Base-by-base conservation (phyloP, 331 rosid species). In the Rosa hybrid region DNA sequence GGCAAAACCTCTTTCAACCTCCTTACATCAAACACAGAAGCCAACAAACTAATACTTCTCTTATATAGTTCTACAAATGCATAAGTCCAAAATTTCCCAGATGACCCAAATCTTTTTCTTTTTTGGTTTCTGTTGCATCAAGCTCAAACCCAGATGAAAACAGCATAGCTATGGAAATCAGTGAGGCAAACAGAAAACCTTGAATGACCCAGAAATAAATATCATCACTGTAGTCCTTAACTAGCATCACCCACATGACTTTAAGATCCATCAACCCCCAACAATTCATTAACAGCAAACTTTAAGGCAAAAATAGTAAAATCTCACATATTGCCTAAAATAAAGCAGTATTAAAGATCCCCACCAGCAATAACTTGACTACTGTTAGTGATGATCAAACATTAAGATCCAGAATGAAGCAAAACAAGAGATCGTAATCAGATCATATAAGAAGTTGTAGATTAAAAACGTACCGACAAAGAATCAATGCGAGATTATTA, bases 381-480 rank as follows among this genome's bases (percentile, higher is more conserved):
- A 14, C 45, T 18, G 45, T 60, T n/a, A 72, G 38, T 56, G 50
- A 20, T 74, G 68, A 74, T 39, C 54, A 74, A 56, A 38, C 18
- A 54, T n/a, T 63, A 78, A 20, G 69, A 84, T 69, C 82, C 83
- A 81, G 77, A 77, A 67, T 60, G 45, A 50, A 73, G 56, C 48
- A 67, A 44, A 38, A 10, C 6, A 71, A 23, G n/a, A 67, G 1
- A 50, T 44, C 65, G 8, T 54, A 8, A 5, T 14, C 68, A 30
- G 79, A 76, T 77, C 76, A 56, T 50, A 62, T 50, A 48, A 34
- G 21, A 57, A 21, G 3, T 25, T 12, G 21, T 7, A 45, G 20
- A 65, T 65, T 25, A 48, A 56, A 49, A 65, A 50, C 77, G 30
- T 81, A 80, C 82, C 74, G 44, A 67, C 46, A 68, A 77, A 18